Base-by-base conservation (phyloP, 78 protist genomes). In the Pelomyxa schiedti region DNA sequence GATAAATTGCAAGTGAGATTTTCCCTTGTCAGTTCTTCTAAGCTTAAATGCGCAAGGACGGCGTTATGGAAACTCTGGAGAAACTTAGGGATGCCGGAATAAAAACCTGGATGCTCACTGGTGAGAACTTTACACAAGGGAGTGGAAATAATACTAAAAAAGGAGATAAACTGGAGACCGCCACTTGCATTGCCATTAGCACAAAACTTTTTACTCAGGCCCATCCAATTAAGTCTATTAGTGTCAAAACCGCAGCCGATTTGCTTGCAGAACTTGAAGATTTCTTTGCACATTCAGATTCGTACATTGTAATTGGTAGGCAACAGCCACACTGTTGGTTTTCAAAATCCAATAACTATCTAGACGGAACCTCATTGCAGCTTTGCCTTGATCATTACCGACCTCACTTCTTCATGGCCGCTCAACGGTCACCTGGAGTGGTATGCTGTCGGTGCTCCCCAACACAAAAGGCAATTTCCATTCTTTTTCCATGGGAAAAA, bases 91-190 rank as follows among this genome's bases (percentile, higher is more conserved):
- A 90, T 70, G 96, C 95, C 0, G 95, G 88, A 39, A 80, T 95
- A 22, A 86, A 81, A 7, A 82, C 86, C 29, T 95, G 98, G 98
- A 93, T 95, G 97, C 82, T 95, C 28, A 95, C 98, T 0, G 98
- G 98, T 42, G 87, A 82, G 66, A 82, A 82, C 64, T 29, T 70
- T 29, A 4, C 16, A 16, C 29, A n/a, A 16, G n/a, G 22, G 16
- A 16, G 67, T n/a, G n/a, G 42, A n/a, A 32, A 26, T 67, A n/a
- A 32, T 16, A 32, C 29, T 67, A 16, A n/a, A n/a, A n/a, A 16
- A 26, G 16, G 29, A n/a, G 22, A 16, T 67, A 68, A 86, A 71
- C 91, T 93, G 30, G 96, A 94, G 82, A 94, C 97, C 39, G 97
- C 97, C 8, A 80, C 71, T 1, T 88, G 95, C 78, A 90, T 94